Conservation (phyloP, 106 monocot species). For the Dendrobium chrysotoxum region DNA sequence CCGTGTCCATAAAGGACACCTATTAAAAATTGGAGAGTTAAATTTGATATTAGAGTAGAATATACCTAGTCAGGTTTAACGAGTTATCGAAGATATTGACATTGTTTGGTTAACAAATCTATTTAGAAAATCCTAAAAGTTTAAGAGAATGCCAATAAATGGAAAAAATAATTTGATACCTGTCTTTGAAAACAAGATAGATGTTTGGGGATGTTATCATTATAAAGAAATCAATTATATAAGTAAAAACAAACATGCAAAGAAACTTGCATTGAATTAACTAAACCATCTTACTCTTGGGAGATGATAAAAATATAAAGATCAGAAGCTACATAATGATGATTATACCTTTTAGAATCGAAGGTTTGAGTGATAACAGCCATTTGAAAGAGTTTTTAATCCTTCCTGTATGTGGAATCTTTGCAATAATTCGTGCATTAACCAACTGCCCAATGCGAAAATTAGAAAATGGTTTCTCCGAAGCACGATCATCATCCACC, state of each 20-base stretch:
- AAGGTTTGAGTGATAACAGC: constrained; percentile 68
- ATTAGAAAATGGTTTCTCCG: constrained; percentile 48
- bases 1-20: too few relatives aligned
- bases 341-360: constrained; percentile 45
- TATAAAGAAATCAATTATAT: neutral
- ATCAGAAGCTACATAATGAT: neutral
- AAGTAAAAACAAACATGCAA: neutral
- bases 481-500: constrained; percentile 44
- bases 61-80: too few relatives aligned
- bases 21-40: too few relatives aligned
- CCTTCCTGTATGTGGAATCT: constrained; percentile 26
- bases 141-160: too few relatives aligned
- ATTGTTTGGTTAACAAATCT: too few relatives aligned
- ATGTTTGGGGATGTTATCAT: neutral
- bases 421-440: constrained; percentile 58
- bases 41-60: too few relatives aligned
- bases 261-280: neutral
- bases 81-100: too few relatives aligned
- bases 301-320: neutral
- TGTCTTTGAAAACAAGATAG: neutral
- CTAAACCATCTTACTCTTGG: neutral
- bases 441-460: constrained; percentile 61
- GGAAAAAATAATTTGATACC: too few relatives aligned
- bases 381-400: constrained; percentile 39
- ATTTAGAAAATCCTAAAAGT: too few relatives aligned